Evolutionary conservation across 129 eudicot genomes (phyloP).

Genomic region (Flaveria sonorensis): DNA sequence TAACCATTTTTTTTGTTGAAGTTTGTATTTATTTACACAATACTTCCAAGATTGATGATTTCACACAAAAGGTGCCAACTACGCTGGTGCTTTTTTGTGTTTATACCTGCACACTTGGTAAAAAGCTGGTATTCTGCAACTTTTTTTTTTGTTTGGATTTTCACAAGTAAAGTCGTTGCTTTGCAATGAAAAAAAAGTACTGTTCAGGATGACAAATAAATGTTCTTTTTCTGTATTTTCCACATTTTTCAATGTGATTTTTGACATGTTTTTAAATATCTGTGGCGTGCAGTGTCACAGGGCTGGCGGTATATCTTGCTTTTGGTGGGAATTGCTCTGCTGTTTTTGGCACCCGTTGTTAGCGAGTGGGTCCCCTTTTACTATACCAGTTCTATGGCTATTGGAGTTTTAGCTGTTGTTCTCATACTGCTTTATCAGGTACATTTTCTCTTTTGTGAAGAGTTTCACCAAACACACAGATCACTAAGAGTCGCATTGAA

Average conservation of each 20-base stretch:
- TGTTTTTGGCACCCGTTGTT: slow-evolving; percentile 72
- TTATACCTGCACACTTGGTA: not conserved
- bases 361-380: slow-evolving; percentile 93
- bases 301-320: slow-evolving; percentile 73
- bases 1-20: not conserved
- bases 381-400: slow-evolving; percentile 88
- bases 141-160: not conserved
- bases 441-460: slow-evolving; percentile 26
- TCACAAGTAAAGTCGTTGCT: not conserved
- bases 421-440: slow-evolving; percentile 91
- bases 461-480: not conserved
- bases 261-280: slow-evolving; percentile 16
- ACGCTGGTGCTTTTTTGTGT: not conserved
- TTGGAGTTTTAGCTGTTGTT: slow-evolving; percentile 75
- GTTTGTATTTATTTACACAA: not conserved
- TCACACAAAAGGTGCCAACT: not conserved
- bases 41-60: slow-evolving; percentile 6
- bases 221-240: not conserved
- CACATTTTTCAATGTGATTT: not conserved
- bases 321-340: slow-evolving; percentile 56
- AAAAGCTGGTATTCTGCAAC: slow-evolving; percentile 5
- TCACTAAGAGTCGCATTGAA: not conserved
- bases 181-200: slow-evolving; percentile 2
- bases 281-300: slow-evolving; percentile 62
- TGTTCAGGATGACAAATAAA: not conserved